phyloP scores from a whole-genome alignment of 768 basidiomycete species.

The Amanita phalloides region DNA sequence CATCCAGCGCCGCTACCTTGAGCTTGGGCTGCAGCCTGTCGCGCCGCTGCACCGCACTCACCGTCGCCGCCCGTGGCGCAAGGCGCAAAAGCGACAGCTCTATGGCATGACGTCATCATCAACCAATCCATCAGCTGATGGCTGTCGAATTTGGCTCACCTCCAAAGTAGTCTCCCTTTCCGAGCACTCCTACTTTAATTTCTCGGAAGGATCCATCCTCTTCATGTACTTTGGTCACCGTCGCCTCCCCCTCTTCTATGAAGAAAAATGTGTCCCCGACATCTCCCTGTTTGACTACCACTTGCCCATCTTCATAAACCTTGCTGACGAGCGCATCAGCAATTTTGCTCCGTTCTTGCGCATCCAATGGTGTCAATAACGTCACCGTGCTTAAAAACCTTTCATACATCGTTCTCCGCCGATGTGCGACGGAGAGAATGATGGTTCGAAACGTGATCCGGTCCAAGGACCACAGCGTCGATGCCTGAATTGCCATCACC shows the following conservation, averaged over 20 bases:
- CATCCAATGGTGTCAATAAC: conserved; percentile 75
- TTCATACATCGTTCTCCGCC: conserved; percentile 93
- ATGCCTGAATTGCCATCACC: conserved; percentile 73
- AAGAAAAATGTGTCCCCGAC: conserved; percentile 98
- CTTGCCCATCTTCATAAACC: conserved; percentile 73
- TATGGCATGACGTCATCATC: conserved; percentile 19
- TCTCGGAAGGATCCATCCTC: conserved; percentile 52
- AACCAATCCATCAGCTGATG: neutral
- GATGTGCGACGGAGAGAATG: conserved; percentile 85
- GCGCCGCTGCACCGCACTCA: conserved; percentile 59
- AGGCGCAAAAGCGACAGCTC: conserved; percentile 86
- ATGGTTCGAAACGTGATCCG: conserved; percentile 98
- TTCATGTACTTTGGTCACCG: conserved; percentile 67
- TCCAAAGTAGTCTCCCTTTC: conserved; percentile 97
- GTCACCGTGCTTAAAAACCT: conserved; percentile 88
- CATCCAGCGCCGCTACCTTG: conserved; percentile 89
- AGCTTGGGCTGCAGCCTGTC: conserved; percentile 50
- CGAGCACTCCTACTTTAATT: conserved; percentile 63
- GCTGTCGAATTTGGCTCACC: conserved; percentile 37
- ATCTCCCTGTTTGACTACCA: conserved; percentile 88
- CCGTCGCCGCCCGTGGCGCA: conserved; percentile 92
- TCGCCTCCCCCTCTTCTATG: conserved; percentile 87
- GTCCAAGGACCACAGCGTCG: conserved; percentile 91
- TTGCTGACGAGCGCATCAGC: conserved; percentile 88
- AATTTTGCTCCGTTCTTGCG: conserved; percentile 90